Percentiles rank a stretch among this genome's conserved stretches.
Conservation (phyloP, 2,329 filamentous ascomycete genomes). For the Cyanodermella asteris region DNA sequence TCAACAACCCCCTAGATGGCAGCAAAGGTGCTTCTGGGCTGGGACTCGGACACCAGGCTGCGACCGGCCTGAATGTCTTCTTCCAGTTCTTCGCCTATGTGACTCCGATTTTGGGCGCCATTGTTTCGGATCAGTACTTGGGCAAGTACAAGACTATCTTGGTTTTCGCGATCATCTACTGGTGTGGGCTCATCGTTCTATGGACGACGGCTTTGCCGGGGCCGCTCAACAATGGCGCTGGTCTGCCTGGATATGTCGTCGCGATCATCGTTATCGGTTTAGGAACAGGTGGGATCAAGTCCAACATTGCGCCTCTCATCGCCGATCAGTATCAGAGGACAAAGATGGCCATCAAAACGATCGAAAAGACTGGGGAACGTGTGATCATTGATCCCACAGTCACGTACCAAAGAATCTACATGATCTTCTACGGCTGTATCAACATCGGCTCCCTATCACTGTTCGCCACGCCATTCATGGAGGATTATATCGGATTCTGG, state of each 20-base stretch:
- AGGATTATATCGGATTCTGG: conserved; percentile 45
- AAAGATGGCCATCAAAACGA: conserved; percentile 25
- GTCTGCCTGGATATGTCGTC: conserved; percentile 32
- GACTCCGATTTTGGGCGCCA: conserved; percentile 36
- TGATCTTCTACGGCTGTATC: conserved; percentile 52
- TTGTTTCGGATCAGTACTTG: conserved; percentile 37
- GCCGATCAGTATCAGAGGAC: conserved; percentile 33
- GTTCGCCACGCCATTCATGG: conserved; percentile 46
- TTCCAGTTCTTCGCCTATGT: conserved; percentile 34
- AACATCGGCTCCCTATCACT: conserved; percentile 50
- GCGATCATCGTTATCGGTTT: conserved; percentile 41
- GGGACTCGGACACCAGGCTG: conserved; percentile 19
- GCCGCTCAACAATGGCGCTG: conserved; percentile 26
- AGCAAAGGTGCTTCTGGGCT: conserved; percentile 10
- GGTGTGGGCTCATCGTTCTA: conserved; percentile 32
- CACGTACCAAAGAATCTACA: conserved; percentile 47
- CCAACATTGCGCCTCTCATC: conserved; percentile 34
- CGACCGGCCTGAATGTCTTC: conserved; percentile 29
- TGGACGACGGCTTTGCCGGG: conserved; percentile 31
- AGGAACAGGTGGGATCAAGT: conserved; percentile 49
- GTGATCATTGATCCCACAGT: conserved; percentile 45
- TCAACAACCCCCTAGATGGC: conserved; percentile 18
- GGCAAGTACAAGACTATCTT: conserved; percentile 40
- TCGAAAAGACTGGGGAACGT: conserved; percentile 22
- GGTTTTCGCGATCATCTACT: conserved; percentile 34